These are phyloP conservation scores for Zygosaccharomyces sapae DNA, from an alignment of 1,139 yeast species.

Conservation along the genomic window DNA sequence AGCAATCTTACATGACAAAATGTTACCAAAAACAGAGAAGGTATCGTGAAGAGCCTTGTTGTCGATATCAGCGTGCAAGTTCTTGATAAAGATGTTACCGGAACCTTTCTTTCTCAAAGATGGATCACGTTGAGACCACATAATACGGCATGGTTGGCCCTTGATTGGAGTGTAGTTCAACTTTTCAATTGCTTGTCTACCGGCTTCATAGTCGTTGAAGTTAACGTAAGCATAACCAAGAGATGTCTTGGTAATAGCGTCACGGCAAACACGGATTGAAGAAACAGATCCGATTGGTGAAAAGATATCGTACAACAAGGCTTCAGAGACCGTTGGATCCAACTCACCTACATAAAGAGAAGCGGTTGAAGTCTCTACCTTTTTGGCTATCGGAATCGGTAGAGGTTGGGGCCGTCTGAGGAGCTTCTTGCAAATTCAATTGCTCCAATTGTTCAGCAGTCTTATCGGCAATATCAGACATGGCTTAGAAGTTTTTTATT, in stretches of 20 bases:
- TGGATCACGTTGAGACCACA: slow-evolving; percentile 99
- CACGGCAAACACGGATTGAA: slow-evolving; percentile 98
- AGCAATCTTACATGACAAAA: slow-evolving; percentile 96
- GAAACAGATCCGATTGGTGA: slow-evolving; percentile 95
- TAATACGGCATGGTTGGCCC: slow-evolving; percentile 97
- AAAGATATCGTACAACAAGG: slow-evolving; percentile 89
- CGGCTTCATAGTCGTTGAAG: slow-evolving; percentile 86
- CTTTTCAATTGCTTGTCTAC: slow-evolving; percentile 91
- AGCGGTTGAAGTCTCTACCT: slow-evolving; percentile 54
- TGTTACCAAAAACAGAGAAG: slow-evolving; percentile 93
- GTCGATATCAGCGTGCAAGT: slow-evolving; percentile 96
- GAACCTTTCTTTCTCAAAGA: slow-evolving; percentile 92
- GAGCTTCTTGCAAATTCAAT: slow-evolving; percentile 38
- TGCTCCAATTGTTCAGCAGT: slow-evolving; percentile 40
- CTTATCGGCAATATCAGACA: slow-evolving; percentile 42
- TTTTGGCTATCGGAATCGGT: slow-evolving; percentile 37
- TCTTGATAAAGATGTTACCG: slow-evolving; percentile 96
- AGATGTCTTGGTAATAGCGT: slow-evolving; percentile 94
- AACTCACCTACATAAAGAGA: slow-evolving; percentile 97
- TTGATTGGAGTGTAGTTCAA: slow-evolving; percentile 90
- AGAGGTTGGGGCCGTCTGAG: slow-evolving; percentile 29
- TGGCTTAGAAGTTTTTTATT: slow-evolving; percentile 17
- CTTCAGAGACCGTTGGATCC: slow-evolving; percentile 90
- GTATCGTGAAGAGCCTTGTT: slow-evolving; percentile 99
- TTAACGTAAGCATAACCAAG: slow-evolving; percentile 98